A percentile compares a stretch with the other conserved stretches of the same genome.
Evolutionary conservation across 2,329 filamentous ascomycete genomes (phyloP).

Genomic region (Epichloe brachyelytri): DNA sequence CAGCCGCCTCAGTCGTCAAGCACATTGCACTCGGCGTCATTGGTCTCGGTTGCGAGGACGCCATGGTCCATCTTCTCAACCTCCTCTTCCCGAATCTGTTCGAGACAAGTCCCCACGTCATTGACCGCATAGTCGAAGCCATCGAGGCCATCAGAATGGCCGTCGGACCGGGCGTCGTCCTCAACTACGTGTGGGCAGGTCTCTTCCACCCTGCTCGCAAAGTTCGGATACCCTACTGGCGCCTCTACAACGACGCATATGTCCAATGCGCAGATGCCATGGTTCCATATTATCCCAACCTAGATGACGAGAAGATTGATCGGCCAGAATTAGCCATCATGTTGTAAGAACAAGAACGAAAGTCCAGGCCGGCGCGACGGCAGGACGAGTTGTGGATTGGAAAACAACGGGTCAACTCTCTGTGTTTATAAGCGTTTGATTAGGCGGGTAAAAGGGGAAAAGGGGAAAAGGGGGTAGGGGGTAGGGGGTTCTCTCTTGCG

Average conservation of each 20-base stretch:
- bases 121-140: slow-evolving; percentile 93
- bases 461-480: background rate
- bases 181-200: slow-evolving; percentile 98
- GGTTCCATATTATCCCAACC: slow-evolving; percentile 87
- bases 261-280: slow-evolving; percentile 87
- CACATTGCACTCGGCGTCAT: slow-evolving; percentile 97
- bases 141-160: slow-evolving; percentile 93
- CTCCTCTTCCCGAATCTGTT: slow-evolving; percentile 94
- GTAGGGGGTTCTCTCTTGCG: background rate
- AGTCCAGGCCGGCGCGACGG: too few relatives aligned
- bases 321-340: slow-evolving; percentile 74
- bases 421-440: background rate
- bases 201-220: slow-evolving; percentile 95
- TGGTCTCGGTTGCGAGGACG: slow-evolving; percentile 91
- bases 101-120: slow-evolving; percentile 95
- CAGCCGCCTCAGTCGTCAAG: slow-evolving; percentile 91
- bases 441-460: background rate
- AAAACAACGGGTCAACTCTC: background rate
- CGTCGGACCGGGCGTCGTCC: slow-evolving; percentile 78
- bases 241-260: slow-evolving; percentile 93
- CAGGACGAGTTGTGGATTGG: too few relatives aligned
- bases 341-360: slow-evolving; percentile 38
- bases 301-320: slow-evolving; percentile 69
- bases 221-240: slow-evolving; percentile 89
- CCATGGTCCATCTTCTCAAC: slow-evolving; percentile 96